Conservation (phyloP, 352 stramenopile genomes). For the Aphanomyces stellatus region DNA sequence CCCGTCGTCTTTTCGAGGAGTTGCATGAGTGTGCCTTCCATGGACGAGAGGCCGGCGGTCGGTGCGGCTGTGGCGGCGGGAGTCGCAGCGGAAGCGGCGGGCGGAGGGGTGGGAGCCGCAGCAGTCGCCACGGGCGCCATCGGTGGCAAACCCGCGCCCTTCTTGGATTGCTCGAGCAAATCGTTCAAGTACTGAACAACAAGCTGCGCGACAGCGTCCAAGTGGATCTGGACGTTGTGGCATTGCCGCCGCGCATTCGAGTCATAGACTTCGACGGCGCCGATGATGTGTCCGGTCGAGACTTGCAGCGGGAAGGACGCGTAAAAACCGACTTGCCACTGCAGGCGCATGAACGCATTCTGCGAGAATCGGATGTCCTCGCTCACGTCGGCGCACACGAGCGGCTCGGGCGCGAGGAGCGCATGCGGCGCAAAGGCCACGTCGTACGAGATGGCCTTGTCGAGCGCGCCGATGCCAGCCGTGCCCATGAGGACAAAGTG, state of each 20-base stretch:
- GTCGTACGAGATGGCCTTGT: constrained; percentile 27
- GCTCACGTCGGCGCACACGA: constrained; percentile 59
- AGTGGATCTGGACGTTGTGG: constrained; percentile 48
- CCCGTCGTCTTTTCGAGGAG: constrained; percentile 70
- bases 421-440: constrained; percentile 55
- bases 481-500: constrained; percentile 47
- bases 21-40: constrained; percentile 66
- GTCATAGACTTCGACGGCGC: constrained; percentile 65
- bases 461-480: constrained; percentile 32
- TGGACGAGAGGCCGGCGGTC: constrained; percentile 20
- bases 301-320: constrained; percentile 70
- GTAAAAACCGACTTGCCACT: constrained; percentile 52
- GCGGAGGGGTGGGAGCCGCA: background rate
- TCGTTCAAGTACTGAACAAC: constrained; percentile 71
- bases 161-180: constrained; percentile 31
- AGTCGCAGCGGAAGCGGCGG: background rate
- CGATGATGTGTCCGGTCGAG: constrained; percentile 56
- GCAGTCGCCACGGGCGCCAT: background rate
- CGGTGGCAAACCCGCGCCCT: constrained; percentile 21
- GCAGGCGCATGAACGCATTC: constrained; percentile 49
- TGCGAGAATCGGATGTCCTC: constrained; percentile 53
- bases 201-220: constrained; percentile 63
- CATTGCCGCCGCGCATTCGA: constrained; percentile 40
- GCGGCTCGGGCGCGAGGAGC: constrained; percentile 43
- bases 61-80: background rate